Evolutionary conservation across 2,329 filamentous ascomycete species (phyloP), one percentile per base, ranked within the genome.

Genomic region (Colletotrichum spinosum): DNA sequence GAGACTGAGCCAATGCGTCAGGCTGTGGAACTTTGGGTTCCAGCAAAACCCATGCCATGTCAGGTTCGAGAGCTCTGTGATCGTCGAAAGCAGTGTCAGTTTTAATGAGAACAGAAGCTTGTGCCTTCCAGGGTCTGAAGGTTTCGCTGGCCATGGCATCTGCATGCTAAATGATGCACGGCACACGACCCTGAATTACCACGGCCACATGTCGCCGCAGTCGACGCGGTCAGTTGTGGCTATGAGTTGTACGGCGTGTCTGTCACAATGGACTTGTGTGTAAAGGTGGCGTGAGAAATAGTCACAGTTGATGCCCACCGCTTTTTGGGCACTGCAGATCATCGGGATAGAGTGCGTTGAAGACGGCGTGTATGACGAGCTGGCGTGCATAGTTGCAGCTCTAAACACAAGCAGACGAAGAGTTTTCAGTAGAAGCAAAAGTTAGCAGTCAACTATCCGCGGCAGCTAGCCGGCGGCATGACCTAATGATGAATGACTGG

Each of bases 401-500:
- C 63, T 53, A 63, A 57, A 37, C 44, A 37, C 37, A 34, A 45
- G 48, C 25, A 53, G 58, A 66, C 58, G 42, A 34, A 37, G 48
- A 15, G 38, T 10, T 62, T 63, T 59, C 63, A 57, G 46, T 53
- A 66, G 48, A 44, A 12, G 42, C 41, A 55, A 33, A 66, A 46
- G 25, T 25, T 52, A 12, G 52, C 33, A 56, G 33, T 56, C 35
- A 39, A 62, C 41, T 41, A 34, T 44, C 33, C 13, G 35, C 63
- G 59, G 63, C 53, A 60, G 49, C 60, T 64, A 64, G 55, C 58
- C 42, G 58, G 62, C 39, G 56, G 59, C 58, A 66, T 66, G 63
- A 63, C 58, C 63, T 41, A 6, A 41, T 55, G 44, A 8, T 46
- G 51, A 41, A 55, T 37, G 61, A 57, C 59, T 45, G 38, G 37